Evolutionary conservation across 2,329 filamentous ascomycete genomes (phyloP), one percentile per base, ranked within the genome.

Genomic region (Setomelanomma holmii): DNA sequence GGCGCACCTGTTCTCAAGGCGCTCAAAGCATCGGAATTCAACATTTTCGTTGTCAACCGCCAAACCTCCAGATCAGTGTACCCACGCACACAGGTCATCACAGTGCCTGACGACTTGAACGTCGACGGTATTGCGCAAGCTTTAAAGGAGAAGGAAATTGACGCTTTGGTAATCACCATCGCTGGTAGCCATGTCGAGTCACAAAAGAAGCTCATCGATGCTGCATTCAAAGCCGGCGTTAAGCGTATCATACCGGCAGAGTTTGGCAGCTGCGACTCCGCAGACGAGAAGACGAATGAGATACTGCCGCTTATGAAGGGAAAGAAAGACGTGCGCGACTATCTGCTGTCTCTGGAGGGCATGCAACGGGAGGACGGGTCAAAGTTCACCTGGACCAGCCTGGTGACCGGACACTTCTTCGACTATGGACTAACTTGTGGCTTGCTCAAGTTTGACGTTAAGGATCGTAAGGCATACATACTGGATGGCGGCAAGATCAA

Each of bases 231-330:
- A 2, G 82, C 82, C 1, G 83, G 84, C 1, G 85, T 89, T 4
- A 81, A 81, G 55, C 78, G 84, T 4, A 84, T 86, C 56, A 83
- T 87, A 6, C 84, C 85, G 1, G 83, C 84, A 16, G 87, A 89
- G 50, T 89, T 83, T 55, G 80, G 75, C 10, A 72, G 68, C 49
- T 78, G 75, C 61, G 80, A 74, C 57, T 77, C 64, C 50, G 77
- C 67, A 36, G 78, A 67, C 67, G 72, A 49, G 57, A 73, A 49
- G 62, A 78, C 55, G 45, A 73, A 74, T 33, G 68, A 75, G 17
- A 62, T 78, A 1, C 73, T 88, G 1, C 80, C 84, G 1, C 68
- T 86, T 1, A 86, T 84, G 62, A 73, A 68, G 23, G 70, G 73
- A 51, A 89, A 89, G 55, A 69, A 71, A 35, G 56, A 46, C 0